Conservation (phyloP, 2,329 filamentous ascomycete genomes). For the Helotiales sp. region DNA sequence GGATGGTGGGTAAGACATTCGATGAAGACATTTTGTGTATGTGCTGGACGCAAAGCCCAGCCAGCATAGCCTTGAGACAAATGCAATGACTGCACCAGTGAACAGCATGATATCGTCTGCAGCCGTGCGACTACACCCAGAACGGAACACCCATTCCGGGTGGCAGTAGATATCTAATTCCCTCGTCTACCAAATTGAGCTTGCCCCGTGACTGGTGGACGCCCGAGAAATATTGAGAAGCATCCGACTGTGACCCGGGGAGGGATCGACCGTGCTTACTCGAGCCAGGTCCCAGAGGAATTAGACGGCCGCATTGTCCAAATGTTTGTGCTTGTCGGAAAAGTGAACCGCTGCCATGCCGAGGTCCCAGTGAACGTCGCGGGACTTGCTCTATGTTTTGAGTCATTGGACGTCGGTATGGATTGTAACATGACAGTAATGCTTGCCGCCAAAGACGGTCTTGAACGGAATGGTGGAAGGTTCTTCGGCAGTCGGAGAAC, state of each 20-base stretch:
- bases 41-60: background rate
- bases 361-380: background rate
- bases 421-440: background rate
- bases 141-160: background rate
- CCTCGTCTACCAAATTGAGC: too few species aligned
- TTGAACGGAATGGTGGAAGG: background rate
- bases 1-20: background rate
- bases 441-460: background rate
- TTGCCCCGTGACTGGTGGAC: too few species aligned
- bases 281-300: background rate
- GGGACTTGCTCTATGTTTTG: background rate
- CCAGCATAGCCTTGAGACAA: background rate
- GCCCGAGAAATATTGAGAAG: too few species aligned
- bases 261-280: background rate
- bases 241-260: background rate
- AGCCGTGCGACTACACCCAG: too few species aligned
- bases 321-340: background rate
- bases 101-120: background rate
- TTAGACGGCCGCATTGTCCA: too few species aligned
- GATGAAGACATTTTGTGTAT: background rate
- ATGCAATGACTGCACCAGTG: background rate
- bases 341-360: background rate
- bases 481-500: background rate
- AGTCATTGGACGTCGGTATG: background rate
- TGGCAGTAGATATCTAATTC: too few species aligned